Evolutionary conservation across 306 rosid species (phyloP).

Genomic region (Sindora glabra): DNA sequence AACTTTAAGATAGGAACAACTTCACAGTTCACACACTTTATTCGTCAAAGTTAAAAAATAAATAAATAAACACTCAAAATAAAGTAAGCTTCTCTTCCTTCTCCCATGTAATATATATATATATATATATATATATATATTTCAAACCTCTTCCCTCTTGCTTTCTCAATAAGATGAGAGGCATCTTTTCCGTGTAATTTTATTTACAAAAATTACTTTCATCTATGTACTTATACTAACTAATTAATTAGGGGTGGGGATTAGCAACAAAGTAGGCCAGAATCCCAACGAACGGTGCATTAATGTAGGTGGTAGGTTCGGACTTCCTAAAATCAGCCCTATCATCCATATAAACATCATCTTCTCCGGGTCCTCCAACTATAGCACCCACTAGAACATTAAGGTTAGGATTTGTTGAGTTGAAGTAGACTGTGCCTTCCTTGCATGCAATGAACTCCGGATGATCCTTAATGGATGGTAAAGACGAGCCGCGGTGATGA

Average conservation of each 20-base stretch:
- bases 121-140: too few relatives aligned
- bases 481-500: constrained; percentile 85
- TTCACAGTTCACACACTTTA: too few relatives aligned
- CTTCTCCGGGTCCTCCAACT: constrained; percentile 83
- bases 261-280: constrained; percentile 70
- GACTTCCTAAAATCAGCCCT: constrained; percentile 66
- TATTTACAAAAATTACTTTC: constrained; percentile 14
- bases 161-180: constrained; percentile 63
- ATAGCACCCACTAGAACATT: constrained; percentile 77
- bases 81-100: too few relatives aligned
- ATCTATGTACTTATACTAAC: constrained; percentile 3
- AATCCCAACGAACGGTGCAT: constrained; percentile 88
- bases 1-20: too few relatives aligned
- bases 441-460: constrained; percentile 67
- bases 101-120: too few relatives aligned
- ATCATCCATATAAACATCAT: constrained; percentile 63
- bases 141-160: constrained; percentile 58
- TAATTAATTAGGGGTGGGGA: constrained; percentile 29
- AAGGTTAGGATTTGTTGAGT: constrained; percentile 62
- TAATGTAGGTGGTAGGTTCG: constrained; percentile 90
- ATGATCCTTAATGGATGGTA: constrained; percentile 73
- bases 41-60: too few relatives aligned
- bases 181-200: constrained; percentile 21
- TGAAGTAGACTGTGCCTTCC: constrained; percentile 68
- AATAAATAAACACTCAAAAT: too few relatives aligned